Percentiles rank a stretch among this genome's conserved stretches.
Evolutionary conservation across 2,329 filamentous ascomycete species (phyloP).

Genomic region (Colletotrichum magnum): DNA sequence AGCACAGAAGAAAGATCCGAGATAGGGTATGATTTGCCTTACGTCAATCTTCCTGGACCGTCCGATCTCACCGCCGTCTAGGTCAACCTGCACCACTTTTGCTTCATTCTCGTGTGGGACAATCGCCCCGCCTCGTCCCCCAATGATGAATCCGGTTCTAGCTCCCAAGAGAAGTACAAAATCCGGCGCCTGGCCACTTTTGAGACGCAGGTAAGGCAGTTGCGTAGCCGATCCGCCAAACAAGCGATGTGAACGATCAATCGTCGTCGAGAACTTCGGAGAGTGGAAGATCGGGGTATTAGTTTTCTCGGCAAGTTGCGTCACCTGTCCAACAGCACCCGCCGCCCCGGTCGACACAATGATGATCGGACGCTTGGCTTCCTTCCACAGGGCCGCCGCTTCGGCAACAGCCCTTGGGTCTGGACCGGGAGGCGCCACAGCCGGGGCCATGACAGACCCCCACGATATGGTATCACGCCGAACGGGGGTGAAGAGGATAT

Average conservation of each 20-base stretch:
- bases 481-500: constrained; percentile 20
- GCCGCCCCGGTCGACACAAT: constrained; percentile 28
- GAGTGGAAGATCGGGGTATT: constrained; percentile 27
- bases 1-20: neutral
- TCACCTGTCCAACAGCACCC: neutral
- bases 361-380: constrained; percentile 11
- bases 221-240: constrained; percentile 19
- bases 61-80: constrained; percentile 26
- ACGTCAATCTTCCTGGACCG: constrained; percentile 25
- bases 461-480: constrained; percentile 4
- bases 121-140: constrained; percentile 15
- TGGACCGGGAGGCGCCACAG: constrained; percentile 1
- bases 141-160: constrained; percentile 22
- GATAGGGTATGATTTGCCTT: neutral
- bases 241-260: neutral
- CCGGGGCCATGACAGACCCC: constrained; percentile 12
- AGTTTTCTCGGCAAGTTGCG: constrained; percentile 12
- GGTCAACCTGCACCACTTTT: constrained; percentile 21
- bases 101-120: constrained; percentile 20
- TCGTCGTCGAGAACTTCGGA: constrained; percentile 20
- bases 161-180: constrained; percentile 26
- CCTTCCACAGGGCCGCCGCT: neutral
- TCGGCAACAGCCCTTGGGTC: neutral
- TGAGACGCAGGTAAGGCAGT: constrained; percentile 14
- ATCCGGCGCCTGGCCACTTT: constrained; percentile 14